phyloP scores from a whole-genome alignment of 495 filamentous ascomycete species.

The Aspergillus taichungensis region DNA sequence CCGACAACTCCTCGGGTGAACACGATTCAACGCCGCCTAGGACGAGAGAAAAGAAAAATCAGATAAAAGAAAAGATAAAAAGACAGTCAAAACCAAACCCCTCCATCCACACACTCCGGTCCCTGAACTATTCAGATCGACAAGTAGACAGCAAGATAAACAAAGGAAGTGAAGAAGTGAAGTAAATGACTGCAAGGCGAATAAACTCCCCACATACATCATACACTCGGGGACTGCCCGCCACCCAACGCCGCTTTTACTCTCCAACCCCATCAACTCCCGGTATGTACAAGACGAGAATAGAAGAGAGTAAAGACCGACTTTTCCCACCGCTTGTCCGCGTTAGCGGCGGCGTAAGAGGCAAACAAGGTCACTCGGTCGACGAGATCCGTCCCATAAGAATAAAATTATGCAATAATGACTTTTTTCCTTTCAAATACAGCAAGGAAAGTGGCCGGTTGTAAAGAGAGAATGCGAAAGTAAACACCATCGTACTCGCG shows the following conservation, averaged over 20 bases:
- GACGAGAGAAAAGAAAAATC: background rate
- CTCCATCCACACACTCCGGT: background rate
- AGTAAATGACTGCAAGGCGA: constrained; percentile 16
- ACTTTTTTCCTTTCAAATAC: constrained; percentile 14
- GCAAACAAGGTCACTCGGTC: constrained; percentile 14
- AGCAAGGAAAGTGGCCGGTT: constrained; percentile 7
- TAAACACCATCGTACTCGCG: constrained; percentile 7
- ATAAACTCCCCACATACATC: constrained; percentile 24
- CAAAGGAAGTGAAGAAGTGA: constrained; percentile 8
- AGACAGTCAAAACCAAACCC: background rate
- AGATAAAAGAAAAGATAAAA: constrained; percentile 4
- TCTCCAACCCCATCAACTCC: constrained; percentile 14
- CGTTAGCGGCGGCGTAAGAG: constrained; percentile 11
- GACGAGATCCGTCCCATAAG: constrained; percentile 10
- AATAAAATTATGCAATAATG: constrained; percentile 14
- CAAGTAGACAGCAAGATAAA: constrained; percentile 7
- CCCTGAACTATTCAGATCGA: no score
- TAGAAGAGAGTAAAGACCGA: constrained; percentile 4
- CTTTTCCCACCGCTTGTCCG: constrained; percentile 13
- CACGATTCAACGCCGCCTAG: no score
- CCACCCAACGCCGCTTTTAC: constrained; percentile 9
- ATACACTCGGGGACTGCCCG: constrained; percentile 22
- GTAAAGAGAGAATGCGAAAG: background rate
- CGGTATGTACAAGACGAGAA: constrained; percentile 22
- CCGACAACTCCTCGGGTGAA: no score